A percentile compares a stretch with the other conserved stretches of the same genome.
These are phyloP conservation scores for Sclerotinia spermophila DNA, from an alignment of 2,329 filamentous ascomycete species.

Conservation along the genomic window DNA sequence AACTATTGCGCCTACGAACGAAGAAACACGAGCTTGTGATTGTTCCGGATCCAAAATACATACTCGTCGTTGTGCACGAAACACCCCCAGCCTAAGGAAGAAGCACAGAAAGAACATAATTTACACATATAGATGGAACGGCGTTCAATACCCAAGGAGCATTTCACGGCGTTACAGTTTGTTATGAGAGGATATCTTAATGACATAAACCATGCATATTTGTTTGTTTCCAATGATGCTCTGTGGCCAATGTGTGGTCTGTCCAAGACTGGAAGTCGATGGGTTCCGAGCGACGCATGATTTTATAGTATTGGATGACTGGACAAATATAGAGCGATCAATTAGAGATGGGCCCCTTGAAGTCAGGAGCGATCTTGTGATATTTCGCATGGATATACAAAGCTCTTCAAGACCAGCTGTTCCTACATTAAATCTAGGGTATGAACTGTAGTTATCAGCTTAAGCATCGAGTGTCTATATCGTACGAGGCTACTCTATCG, in stretches of 20 bases:
- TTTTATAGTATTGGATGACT: neutral
- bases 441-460: neutral
- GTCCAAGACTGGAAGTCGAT: neutral
- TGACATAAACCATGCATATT: slow-evolving; percentile 1
- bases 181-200: neutral
- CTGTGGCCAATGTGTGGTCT: neutral
- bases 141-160: slow-evolving; percentile 20
- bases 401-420: neutral
- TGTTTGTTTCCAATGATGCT: neutral
- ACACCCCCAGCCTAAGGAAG: slow-evolving; percentile 60
- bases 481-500: too few species aligned
- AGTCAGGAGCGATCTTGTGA: neutral
- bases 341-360: neutral
- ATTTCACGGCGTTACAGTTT: slow-evolving; percentile 13
- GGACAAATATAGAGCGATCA: too few species aligned
- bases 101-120: neutral
- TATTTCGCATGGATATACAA: neutral
- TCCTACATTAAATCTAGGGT: neutral
- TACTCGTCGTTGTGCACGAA: slow-evolving; percentile 77
- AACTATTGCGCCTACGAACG: slow-evolving; percentile 71
- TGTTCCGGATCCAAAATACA: slow-evolving; percentile 74
- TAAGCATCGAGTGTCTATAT: neutral
- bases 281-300: neutral
- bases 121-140: slow-evolving; percentile 4
- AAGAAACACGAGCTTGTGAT: slow-evolving; percentile 83